These are phyloP conservation scores for Dothideomycetes sp. DNA, from an alignment of 2,329 filamentous ascomycete species.

Conservation along the genomic window DNA sequence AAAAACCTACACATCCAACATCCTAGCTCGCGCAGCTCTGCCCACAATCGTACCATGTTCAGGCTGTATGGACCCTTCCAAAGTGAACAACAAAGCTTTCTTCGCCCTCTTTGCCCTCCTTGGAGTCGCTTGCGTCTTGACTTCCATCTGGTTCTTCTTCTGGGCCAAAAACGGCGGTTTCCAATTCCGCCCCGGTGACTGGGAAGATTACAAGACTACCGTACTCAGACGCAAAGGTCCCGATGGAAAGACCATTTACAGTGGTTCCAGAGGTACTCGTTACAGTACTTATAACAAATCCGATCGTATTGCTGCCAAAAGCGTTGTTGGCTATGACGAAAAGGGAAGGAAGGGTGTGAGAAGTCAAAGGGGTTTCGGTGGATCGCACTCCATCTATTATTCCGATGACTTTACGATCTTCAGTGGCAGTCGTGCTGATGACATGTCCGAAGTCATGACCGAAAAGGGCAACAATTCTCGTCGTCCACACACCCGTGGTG, in stretches of 20 bases:
- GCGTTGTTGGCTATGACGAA: slow-evolving; percentile 37
- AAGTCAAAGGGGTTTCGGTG: slow-evolving; percentile 31
- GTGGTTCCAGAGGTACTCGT: slow-evolving; percentile 73
- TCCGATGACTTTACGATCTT: slow-evolving; percentile 34
- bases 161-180: slow-evolving; percentile 96
- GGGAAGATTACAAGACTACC: slow-evolving; percentile 97
- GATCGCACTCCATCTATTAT: slow-evolving; percentile 34
- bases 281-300: slow-evolving; percentile 26
- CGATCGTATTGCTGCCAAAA: slow-evolving; percentile 27
- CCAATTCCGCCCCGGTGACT: slow-evolving; percentile 73
- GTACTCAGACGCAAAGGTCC: slow-evolving; percentile 82
- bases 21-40: slow-evolving; percentile 9
- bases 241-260: slow-evolving; percentile 75
- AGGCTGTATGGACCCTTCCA: slow-evolving; percentile 21
- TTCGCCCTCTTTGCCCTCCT: slow-evolving; percentile 82
- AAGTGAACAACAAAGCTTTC: slow-evolving; percentile 50
- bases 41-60: slow-evolving; percentile 9
- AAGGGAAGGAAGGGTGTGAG: slow-evolving; percentile 32
- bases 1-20: not conserved
- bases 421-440: slow-evolving; percentile 19
- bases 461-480: not conserved
- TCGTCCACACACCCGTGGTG: not conserved
- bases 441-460: slow-evolving; percentile 24
- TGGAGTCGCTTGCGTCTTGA: slow-evolving; percentile 64
- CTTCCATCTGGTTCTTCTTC: slow-evolving; percentile 95